Evolutionary conservation across 805 yeast species (phyloP).

Genomic region (Cyberlindnera amylophila): DNA sequence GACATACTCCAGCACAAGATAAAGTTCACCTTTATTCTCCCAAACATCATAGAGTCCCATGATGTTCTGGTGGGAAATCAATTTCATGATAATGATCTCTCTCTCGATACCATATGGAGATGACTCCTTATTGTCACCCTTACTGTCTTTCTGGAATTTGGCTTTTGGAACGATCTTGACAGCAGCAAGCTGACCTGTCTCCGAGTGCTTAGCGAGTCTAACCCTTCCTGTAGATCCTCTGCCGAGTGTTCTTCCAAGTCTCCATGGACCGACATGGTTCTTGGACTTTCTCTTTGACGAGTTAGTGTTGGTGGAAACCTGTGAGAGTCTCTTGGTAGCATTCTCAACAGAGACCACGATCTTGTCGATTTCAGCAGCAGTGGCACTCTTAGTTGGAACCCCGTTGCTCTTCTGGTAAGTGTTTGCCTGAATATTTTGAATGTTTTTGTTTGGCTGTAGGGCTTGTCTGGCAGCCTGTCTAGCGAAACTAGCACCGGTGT

Average conservation of each 20-base stretch:
- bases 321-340: slow-evolving; percentile 28
- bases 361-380: slow-evolving; percentile 24
- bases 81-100: slow-evolving; percentile 81
- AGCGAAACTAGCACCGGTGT: slow-evolving; percentile 20
- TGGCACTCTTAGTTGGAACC: background rate
- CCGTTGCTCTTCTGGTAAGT: background rate
- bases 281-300: slow-evolving; percentile 29
- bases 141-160: slow-evolving; percentile 43
- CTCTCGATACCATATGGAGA: slow-evolving; percentile 83
- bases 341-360: slow-evolving; percentile 30
- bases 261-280: slow-evolving; percentile 84
- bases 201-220: slow-evolving; percentile 80
- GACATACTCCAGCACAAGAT: slow-evolving; percentile 88
- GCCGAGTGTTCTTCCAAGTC: slow-evolving; percentile 89
- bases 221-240: slow-evolving; percentile 97
- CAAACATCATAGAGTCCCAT: slow-evolving; percentile 80
- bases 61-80: slow-evolving; percentile 73
- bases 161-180: slow-evolving; percentile 94
- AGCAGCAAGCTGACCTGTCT: slow-evolving; percentile 88
- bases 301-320: slow-evolving; percentile 28
- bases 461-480: slow-evolving; percentile 27
- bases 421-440: slow-evolving; percentile 36
- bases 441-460: slow-evolving; percentile 19
- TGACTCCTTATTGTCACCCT: slow-evolving; percentile 43
- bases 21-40: slow-evolving; percentile 80